These are phyloP conservation scores for Liriodendron chinense DNA, from an alignment of 164 flowering plant genomes.

Conservation along the genomic window DNA sequence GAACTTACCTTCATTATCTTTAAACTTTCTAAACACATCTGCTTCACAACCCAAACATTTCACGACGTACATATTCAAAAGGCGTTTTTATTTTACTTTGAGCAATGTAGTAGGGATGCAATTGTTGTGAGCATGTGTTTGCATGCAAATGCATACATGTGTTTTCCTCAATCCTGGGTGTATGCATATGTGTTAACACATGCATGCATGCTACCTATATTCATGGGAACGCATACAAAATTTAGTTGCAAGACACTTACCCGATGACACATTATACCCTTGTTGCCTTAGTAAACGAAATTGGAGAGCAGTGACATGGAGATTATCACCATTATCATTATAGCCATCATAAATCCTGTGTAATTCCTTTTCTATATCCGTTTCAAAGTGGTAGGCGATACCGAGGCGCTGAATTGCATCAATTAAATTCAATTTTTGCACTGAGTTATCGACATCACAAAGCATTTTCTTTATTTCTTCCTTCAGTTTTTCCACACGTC, in stretches of 20 bases:
- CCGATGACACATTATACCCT: constrained; percentile 1
- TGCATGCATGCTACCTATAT: not conserved
- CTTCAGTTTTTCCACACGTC: too few species aligned
- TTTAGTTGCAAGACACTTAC: not conserved
- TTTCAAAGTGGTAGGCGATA: constrained; percentile 7
- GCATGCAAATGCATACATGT: too few species aligned
- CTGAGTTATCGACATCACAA: not conserved
- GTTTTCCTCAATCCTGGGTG: too few species aligned
- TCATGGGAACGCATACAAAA: not conserved
- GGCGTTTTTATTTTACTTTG: too few species aligned
- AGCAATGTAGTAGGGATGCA: not conserved
- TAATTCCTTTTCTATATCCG: not conserved
- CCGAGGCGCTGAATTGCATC: constrained; percentile 2
- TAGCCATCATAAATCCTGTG: not conserved
- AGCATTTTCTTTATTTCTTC: too few species aligned
- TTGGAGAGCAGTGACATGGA: not conserved
- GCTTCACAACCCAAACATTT: too few species aligned
- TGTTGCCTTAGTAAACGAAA: constrained; percentile 5
- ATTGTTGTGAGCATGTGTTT: too few species aligned
- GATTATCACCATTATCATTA: not conserved
- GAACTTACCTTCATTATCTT: too few species aligned
- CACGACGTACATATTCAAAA: too few species aligned
- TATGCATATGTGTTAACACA: too few species aligned
- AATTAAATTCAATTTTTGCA: constrained; percentile 4
- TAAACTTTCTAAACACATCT: too few species aligned